These are phyloP conservation scores for Pelargonium cotyledonis DNA, from an alignment of 441 rosid genomes.

Conservation along the genomic window DNA sequence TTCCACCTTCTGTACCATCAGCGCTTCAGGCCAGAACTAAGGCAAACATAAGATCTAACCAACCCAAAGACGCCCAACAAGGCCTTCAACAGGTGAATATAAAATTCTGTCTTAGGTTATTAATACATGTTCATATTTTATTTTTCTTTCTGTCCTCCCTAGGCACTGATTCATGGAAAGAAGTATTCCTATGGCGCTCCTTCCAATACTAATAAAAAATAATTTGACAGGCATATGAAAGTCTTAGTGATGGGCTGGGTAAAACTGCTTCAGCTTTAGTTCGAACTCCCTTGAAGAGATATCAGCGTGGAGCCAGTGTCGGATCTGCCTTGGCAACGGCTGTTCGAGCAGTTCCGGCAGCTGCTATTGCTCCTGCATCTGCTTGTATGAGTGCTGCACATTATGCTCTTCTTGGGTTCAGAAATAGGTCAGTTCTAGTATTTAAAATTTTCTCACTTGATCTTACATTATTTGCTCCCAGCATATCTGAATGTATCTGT, in stretches of 20 bases:
- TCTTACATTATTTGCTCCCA: not conserved
- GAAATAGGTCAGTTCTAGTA: constrained; percentile 62
- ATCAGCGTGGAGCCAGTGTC: constrained; percentile 87
- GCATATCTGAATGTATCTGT: not conserved
- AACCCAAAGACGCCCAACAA: constrained; percentile 85
- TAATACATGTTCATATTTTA: not conserved
- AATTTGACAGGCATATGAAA: constrained; percentile 67
- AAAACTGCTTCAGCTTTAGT: constrained; percentile 88
- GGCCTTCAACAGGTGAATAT: constrained; percentile 76
- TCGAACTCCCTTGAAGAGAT: constrained; percentile 66
- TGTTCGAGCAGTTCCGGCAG: constrained; percentile 80
- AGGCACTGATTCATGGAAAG: not conserved
- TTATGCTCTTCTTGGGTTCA: constrained; percentile 75
- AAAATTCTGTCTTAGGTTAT: constrained; percentile 1
- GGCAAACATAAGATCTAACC: constrained; percentile 65
- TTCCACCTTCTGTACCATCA: constrained; percentile 51
- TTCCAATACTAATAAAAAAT: constrained; percentile 12
- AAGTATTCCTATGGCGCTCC: not conserved
- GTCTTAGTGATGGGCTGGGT: constrained; percentile 83
- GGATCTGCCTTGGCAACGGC: constrained; percentile 82
- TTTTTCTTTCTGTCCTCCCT: not conserved
- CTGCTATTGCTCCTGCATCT: constrained; percentile 89
- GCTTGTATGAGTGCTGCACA: constrained; percentile 82
- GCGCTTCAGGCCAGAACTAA: constrained; percentile 41
- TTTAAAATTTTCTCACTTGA: not conserved